These are phyloP conservation scores for Vaccinium myrtillus DNA, from an alignment of 148 eudicot species.

Conservation along the genomic window DNA sequence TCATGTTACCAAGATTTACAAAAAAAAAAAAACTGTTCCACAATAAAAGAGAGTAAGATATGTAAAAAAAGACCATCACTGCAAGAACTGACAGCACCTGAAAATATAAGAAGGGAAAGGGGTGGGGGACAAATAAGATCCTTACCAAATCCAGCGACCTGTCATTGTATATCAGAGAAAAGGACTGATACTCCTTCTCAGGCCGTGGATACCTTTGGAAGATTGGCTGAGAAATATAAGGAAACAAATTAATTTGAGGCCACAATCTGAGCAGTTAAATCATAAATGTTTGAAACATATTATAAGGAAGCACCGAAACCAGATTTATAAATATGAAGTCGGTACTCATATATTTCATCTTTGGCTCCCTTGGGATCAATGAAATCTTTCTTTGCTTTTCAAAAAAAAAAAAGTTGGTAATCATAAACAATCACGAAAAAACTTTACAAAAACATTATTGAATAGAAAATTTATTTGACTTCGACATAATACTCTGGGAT, in stretches of 20 bases:
- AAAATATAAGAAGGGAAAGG: not conserved
- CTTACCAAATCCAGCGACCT: slow-evolving; percentile 95
- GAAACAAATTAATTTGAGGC: slow-evolving; percentile 8
- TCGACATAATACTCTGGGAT: not conserved
- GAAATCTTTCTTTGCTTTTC: too few relatives aligned
- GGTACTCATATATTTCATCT: too few relatives aligned
- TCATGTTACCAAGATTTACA: slow-evolving; percentile 9
- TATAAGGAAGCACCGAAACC: slow-evolving; percentile 1
- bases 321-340: not conserved
- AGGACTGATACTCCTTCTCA: slow-evolving; percentile 98
- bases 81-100: not conserved
- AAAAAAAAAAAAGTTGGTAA: too few relatives aligned
- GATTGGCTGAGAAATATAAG: slow-evolving; percentile 61
- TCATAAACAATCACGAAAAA: not conserved
- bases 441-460: not conserved
- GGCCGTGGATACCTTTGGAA: slow-evolving; percentile 98
- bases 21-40: not conserved
- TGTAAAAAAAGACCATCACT: not conserved
- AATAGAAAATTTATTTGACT: not conserved
- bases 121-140: not conserved
- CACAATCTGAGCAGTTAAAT: not conserved
- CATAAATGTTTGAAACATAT: not conserved
- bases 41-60: not conserved
- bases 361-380: too few relatives aligned
- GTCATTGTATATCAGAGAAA: slow-evolving; percentile 86